These are phyloP conservation scores for Strigomonas culicis DNA, from an alignment of 208 protist species.

Conservation along the genomic window DNA sequence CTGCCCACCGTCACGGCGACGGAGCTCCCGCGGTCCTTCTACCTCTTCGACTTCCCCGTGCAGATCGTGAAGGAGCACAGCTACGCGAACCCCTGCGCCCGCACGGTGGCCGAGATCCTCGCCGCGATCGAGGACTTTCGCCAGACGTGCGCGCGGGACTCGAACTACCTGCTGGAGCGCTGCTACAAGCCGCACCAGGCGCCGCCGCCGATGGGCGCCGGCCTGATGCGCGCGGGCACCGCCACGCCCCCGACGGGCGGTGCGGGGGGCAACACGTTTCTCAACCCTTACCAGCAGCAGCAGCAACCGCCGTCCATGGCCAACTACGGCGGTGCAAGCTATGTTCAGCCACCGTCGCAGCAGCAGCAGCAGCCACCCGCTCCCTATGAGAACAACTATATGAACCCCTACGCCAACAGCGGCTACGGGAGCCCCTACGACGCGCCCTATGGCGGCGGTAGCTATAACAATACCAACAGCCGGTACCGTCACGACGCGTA, in stretches of 20 bases:
- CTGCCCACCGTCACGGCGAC: conserved; percentile 58
- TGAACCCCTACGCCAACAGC: conserved; percentile 15
- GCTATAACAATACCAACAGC: conserved; percentile 1
- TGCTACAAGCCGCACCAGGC: conserved; percentile 66
- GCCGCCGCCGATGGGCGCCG: conserved; percentile 2
- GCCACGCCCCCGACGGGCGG: no score
- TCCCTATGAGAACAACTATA: conserved; percentile 2
- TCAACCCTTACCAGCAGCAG: conserved; percentile 8
- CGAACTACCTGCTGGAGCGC: conserved; percentile 50
- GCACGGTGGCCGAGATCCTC: conserved; percentile 68
- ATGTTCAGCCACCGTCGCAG: conserved; percentile 2
- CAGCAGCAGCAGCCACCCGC: conserved; percentile 18
- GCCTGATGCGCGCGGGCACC: no score
- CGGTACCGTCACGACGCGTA: neutral
- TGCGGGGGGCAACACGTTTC: neutral
- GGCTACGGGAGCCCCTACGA: conserved; percentile 15
- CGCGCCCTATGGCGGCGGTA: conserved; percentile 15
- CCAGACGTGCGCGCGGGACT: conserved; percentile 54
- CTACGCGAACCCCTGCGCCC: conserved; percentile 52
- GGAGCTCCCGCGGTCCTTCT: conserved; percentile 79
- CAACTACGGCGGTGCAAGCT: neutral
- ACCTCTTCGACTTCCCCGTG: conserved; percentile 82
- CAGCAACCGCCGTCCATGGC: conserved; percentile 12
- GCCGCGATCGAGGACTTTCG: conserved; percentile 81
- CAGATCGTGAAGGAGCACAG: conserved; percentile 48